Evolutionary conservation across 192 early-diverging fungal genomes (phyloP), one percentile per base, ranked within the genome.

Genomic region (Coemansia sp.): DNA sequence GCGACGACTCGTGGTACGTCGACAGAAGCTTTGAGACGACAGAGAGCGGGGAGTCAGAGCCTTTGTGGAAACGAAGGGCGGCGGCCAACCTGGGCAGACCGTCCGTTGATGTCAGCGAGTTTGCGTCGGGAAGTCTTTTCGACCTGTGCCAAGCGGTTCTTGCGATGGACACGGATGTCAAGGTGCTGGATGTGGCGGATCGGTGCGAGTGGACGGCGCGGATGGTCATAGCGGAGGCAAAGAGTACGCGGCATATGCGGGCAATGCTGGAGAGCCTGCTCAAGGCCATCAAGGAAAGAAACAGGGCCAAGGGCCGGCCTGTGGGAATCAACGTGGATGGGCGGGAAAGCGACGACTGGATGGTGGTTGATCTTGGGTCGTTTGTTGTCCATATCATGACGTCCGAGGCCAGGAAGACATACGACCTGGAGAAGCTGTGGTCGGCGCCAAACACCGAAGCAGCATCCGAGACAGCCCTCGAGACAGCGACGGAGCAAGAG

Each of bases 321-420:
- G 7, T 22, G 0, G 52, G 34, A 18, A 70, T 63, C 24, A 65
- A 65, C 18, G 77, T 79, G 6, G 77, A 79, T 61, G 77, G 77
- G 22, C 29, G 72, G 42, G 77, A 79, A 29, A 79, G 77, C 60
- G 71, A 79, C 20, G 77, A 79, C 54, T 79, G 77, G 77, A 57
- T 79, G n/a, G 72, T 74, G 6, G 65, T 79, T 39, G 77, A 79
- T 42, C 39, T 79, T 57, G 77, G 77, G n/a, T 29, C 32, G 22
- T 73, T 74, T 68, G 54, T 79, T 8, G 58, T 79, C 4, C 77
- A 79, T 42, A 56, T 79, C 8, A 79, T 79, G 77, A 79, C 72
- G 0, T 61, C 77, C 2, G 77, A 79, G 39, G 77, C 77, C 0
- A 48, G 58, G 46, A 58, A 61, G 22, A 65, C 55, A 9, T 79